Base-by-base conservation (phyloP, 495 filamentous ascomycete genomes). In the Melanomma pulvis-pyrius region DNA sequence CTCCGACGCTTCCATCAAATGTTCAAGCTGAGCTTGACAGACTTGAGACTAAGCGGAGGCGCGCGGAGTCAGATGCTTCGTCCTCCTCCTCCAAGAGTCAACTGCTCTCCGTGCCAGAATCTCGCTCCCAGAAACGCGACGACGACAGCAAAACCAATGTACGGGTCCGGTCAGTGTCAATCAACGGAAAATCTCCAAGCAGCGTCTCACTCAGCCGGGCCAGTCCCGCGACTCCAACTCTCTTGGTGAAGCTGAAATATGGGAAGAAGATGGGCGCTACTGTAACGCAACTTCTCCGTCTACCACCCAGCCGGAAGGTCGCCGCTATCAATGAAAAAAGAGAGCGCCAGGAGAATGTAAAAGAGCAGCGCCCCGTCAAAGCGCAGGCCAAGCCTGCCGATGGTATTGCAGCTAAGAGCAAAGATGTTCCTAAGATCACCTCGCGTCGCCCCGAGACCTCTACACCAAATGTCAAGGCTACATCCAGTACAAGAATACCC, bases 171-270 rank as follows among this genome's bases (percentile, higher is more conserved):
- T 55, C 61, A n/a, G 54, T 22, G 28, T 63, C 65, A 47, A 29
- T 64, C 19, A 69, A 64, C 26, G 61, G 56, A 24, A 69, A 53
- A 34, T 59, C 60, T 22, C 63, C 59, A 6, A 41, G 0, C 29
- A 46, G 25, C 26, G 19, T 24, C 7, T 13, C 61, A 9, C 22
- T 49, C 19, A 44, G 6, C 7, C 56, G 17, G 7, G 21, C 22
- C 9, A 51, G 34, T 8, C 13, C 56, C 21, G 21, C 67, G 6
- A 39, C 21, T 2, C 47, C 61, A 21, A 63, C 21, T 1, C 63
- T 72, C 0, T 22, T 72, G 4, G 66, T 72, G 6, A 72, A 69
- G 49, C 39, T 72, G 19, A 72, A 66, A 30, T 69, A 66, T 50
- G 30, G 46, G 4, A 72, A 63, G 59, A 50, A 63, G 29, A 15